Evolutionary conservation across 2,329 filamentous ascomycete genomes (phyloP).

Genomic region (Grosmannia serpens): DNA sequence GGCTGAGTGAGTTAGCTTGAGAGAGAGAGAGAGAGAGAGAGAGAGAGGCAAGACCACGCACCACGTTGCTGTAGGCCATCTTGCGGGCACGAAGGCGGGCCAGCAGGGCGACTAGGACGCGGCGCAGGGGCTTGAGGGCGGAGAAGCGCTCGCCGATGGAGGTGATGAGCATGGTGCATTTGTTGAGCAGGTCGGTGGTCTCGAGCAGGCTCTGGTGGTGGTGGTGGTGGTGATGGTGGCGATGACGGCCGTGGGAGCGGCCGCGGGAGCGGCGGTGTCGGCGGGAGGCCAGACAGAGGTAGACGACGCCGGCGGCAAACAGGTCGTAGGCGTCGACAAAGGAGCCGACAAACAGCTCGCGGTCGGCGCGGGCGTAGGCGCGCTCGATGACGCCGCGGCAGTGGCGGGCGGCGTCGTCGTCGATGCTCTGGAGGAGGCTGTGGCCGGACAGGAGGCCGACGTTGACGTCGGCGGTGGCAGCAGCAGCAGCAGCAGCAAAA

Average conservation of each 20-base stretch:
- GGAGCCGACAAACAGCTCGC: background rate
- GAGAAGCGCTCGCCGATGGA: conserved; percentile 3
- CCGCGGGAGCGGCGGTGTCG: background rate
- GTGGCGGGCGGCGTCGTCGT: conserved; percentile 2
- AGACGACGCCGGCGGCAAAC: conserved; percentile 5
- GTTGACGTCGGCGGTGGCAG: background rate
- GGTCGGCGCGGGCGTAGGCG: conserved; percentile 3
- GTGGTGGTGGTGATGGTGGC: background rate
- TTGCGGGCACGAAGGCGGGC: background rate
- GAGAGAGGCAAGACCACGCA: background rate
- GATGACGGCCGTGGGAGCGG: background rate
- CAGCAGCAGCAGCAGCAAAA: background rate
- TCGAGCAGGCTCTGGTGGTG: background rate
- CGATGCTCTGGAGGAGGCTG: background rate
- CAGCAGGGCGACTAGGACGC: background rate
- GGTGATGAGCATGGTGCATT: conserved; percentile 5
- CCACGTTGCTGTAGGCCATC: background rate
- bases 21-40: too few species aligned
- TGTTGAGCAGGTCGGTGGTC: conserved; percentile 3
- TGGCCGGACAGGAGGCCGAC: background rate
- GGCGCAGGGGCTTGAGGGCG: conserved; percentile 2
- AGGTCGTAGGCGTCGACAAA: conserved; percentile 10
- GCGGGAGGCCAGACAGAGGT: conserved; percentile 1
- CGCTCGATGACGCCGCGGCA: conserved; percentile 6
- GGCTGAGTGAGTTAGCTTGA: background rate